Evolutionary conservation across 306 rosid species (phyloP).

Genomic region (Begonia fuchsioides): DNA sequence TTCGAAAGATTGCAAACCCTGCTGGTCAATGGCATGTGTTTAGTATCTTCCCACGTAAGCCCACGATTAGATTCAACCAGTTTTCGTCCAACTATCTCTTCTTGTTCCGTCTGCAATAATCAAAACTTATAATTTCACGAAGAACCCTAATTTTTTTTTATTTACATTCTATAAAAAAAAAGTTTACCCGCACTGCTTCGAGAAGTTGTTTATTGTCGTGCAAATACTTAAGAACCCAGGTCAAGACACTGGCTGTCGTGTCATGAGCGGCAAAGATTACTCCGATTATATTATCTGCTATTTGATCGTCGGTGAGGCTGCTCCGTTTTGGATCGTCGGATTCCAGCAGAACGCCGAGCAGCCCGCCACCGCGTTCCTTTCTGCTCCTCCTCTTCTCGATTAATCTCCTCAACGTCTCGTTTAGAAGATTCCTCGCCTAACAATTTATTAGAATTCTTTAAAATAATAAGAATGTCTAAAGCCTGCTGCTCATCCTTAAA

Average conservation of each 20-base stretch:
- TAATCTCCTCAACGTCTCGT: conserved; percentile 36
- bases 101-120: conserved; percentile 51
- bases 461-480: background rate
- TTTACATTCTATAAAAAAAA: background rate
- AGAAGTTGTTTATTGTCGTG: conserved; percentile 47
- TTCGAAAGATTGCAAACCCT: conserved; percentile 19
- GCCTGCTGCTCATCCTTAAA: background rate
- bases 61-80: conserved; percentile 27
- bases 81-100: conserved; percentile 25
- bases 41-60: conserved; percentile 66
- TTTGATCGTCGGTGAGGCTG: conserved; percentile 46
- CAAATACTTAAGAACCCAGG: conserved; percentile 72
- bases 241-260: conserved; percentile 73
- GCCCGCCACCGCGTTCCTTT: conserved; percentile 29
- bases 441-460: background rate
- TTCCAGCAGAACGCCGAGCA: conserved; percentile 36
- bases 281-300: conserved; percentile 77
- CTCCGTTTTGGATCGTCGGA: conserved; percentile 10
- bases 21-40: conserved; percentile 42
- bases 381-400: conserved; percentile 43
- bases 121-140: background rate
- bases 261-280: conserved; percentile 91
- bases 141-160: background rate
- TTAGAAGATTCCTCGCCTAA: conserved; percentile 70
- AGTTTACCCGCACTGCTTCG: conserved; percentile 39